phyloP scores from a whole-genome alignment of 495 filamentous ascomycete species.

The Daldinia concentrica region DNA sequence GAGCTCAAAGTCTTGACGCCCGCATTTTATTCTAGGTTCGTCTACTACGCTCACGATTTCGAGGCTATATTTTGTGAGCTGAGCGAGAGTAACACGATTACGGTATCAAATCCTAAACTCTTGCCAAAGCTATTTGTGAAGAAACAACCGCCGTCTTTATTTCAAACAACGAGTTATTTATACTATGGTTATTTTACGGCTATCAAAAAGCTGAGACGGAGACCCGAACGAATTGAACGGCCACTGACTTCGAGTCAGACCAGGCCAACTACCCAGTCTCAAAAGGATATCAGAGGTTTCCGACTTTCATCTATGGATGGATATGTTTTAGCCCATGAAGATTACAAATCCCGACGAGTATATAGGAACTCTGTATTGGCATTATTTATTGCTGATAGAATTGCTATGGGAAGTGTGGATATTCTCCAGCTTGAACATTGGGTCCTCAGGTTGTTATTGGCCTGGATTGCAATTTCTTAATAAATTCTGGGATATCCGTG shows the following conservation, averaged over 20 bases:
- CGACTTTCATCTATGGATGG: slow-evolving; percentile 56
- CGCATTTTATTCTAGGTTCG: slow-evolving; percentile 67
- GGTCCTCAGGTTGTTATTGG: slow-evolving; percentile 40
- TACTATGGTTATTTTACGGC: slow-evolving; percentile 50
- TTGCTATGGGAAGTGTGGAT: slow-evolving; percentile 45
- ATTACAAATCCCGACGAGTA: slow-evolving; percentile 16
- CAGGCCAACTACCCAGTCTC: slow-evolving; percentile 9
- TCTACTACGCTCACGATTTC: slow-evolving; percentile 60
- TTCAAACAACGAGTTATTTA: slow-evolving; percentile 39
- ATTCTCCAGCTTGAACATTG: slow-evolving; percentile 44
- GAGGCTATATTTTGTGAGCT: slow-evolving; percentile 62
- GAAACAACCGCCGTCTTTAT: slow-evolving; percentile 38
- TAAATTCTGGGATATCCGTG: neutral
- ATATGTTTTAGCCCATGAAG: slow-evolving; percentile 49
- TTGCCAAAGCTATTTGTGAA: slow-evolving; percentile 54
- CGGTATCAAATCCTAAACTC: slow-evolving; percentile 57
- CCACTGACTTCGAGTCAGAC: slow-evolving; percentile 46
- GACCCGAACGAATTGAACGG: slow-evolving; percentile 48
- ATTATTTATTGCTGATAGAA: slow-evolving; percentile 50
- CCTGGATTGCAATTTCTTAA: slow-evolving; percentile 39
- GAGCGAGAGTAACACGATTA: slow-evolving; percentile 61
- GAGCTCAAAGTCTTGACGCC: slow-evolving; percentile 66
- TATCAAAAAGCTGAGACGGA: slow-evolving; percentile 51
- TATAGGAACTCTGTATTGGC: slow-evolving; percentile 49
- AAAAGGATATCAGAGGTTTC: slow-evolving; percentile 49